These are phyloP conservation scores for Trichoderma sp. DNA, from an alignment of 2,329 filamentous ascomycete species.

Conservation along the genomic window DNA sequence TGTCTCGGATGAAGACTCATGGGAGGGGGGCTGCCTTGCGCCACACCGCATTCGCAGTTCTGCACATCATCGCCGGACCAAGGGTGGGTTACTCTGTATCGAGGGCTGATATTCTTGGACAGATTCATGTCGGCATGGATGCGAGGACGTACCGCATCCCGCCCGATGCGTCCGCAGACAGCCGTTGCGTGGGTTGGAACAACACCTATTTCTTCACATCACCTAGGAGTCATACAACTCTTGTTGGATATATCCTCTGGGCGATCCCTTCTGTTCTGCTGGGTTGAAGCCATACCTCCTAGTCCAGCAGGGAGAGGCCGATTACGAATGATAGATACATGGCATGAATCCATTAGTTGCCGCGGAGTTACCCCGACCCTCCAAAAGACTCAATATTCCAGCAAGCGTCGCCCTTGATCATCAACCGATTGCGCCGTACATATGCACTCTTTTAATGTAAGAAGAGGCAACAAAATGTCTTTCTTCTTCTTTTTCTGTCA, in stretches of 20 bases:
- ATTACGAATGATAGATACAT: background rate
- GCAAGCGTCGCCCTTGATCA: conserved; percentile 1
- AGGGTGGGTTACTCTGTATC: conserved; percentile 16
- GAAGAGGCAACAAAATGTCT: background rate
- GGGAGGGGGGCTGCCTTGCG: conserved; percentile 22
- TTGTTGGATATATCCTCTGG: background rate
- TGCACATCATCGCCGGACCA: conserved; percentile 30
- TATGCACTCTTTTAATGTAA: background rate
- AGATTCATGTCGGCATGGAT: conserved; percentile 2
- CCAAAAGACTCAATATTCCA: background rate
- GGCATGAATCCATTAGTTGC: background rate
- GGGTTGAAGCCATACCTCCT: background rate
- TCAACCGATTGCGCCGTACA: background rate
- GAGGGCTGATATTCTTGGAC: conserved; percentile 10
- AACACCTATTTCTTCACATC: background rate
- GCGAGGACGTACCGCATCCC: background rate
- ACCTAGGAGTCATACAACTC: background rate
- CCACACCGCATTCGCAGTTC: conserved; percentile 30
- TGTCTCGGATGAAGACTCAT: conserved; percentile 21
- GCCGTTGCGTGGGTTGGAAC: background rate
- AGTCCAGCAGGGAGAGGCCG: background rate
- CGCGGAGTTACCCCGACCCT: conserved; percentile 1
- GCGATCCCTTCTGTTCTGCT: background rate
- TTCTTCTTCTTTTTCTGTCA: background rate
- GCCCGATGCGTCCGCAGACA: background rate